Percentiles rank a stretch among this genome's conserved stretches.
phyloP scores from a whole-genome alignment of 495 filamentous ascomycete species.

The Hypoxylon trugodes region DNA sequence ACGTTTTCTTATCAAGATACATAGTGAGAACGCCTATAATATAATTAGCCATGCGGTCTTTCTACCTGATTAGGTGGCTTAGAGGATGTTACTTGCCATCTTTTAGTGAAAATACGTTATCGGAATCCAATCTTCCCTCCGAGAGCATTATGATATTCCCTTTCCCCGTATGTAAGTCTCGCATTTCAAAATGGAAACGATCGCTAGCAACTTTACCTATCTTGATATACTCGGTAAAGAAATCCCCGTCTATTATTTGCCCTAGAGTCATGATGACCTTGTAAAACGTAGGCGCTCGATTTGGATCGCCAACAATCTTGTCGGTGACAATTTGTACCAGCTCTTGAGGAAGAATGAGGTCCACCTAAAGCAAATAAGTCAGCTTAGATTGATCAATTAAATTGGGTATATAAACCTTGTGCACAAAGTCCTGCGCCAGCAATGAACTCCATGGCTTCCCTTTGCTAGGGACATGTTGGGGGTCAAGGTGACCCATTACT shows the following conservation, averaged over 20 bases:
- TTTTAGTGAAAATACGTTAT: conserved; percentile 78
- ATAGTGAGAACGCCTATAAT: conserved; percentile 72
- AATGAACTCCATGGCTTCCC: conserved; percentile 78
- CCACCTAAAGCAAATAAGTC: conserved; percentile 60
- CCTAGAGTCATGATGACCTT: conserved; percentile 78
- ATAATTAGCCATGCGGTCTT: neutral
- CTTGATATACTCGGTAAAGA: conserved; percentile 90
- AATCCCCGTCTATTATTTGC: conserved; percentile 75
- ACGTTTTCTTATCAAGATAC: conserved; percentile 82
- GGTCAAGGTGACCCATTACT: conserved; percentile 70
- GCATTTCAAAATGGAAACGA: neutral
- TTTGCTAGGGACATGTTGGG: conserved; percentile 73
- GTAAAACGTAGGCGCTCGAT: conserved; percentile 63
- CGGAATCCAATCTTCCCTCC: conserved; percentile 78
- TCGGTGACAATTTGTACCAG: conserved; percentile 64
- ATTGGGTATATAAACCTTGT: conserved; percentile 64
- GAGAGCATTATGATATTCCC: conserved; percentile 93
- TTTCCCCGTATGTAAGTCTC: conserved; percentile 44
- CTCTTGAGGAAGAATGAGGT: conserved; percentile 77
- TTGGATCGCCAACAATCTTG: conserved; percentile 54
- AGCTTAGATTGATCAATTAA: conserved; percentile 4
- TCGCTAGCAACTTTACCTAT: conserved; percentile 61
- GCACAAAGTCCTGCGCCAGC: conserved; percentile 72
- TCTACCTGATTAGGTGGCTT: neutral
- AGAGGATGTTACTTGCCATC: conserved; percentile 61